Evolutionary conservation across 306 rosid genomes (phyloP).

Genomic region (Castanopsis chinensis): DNA sequence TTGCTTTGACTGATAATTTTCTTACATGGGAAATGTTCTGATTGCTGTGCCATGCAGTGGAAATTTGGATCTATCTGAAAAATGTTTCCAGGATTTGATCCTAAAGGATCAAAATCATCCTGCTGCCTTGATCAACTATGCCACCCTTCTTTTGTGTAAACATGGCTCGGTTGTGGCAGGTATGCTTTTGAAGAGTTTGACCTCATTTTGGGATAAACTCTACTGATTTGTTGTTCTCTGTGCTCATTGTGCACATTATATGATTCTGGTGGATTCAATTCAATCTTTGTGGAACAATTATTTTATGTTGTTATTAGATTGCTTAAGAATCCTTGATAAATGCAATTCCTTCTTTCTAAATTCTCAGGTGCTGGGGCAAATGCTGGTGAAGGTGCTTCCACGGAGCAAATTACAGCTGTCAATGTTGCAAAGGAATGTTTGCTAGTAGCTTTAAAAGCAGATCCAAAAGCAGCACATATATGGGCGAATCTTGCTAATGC

Average conservation of each 20-base stretch:
- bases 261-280: conserved; percentile 13
- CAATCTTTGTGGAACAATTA: conserved; percentile 5
- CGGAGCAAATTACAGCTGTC: conserved; percentile 57
- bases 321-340: conserved; percentile 22
- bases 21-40: conserved; percentile 14
- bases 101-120: conserved; percentile 96
- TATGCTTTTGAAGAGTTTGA: conserved; percentile 29
- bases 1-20: neutral
- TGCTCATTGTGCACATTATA: neutral
- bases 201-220: neutral
- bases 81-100: conserved; percentile 82
- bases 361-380: conserved; percentile 87
- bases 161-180: conserved; percentile 86
- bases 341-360: conserved; percentile 1
- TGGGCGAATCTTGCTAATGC: conserved; percentile 94
- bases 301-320: conserved; percentile 12
- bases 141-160: conserved; percentile 76
- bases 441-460: conserved; percentile 73
- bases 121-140: conserved; percentile 84
- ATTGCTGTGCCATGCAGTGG: conserved; percentile 55
- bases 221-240: neutral
- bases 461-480: conserved; percentile 85
- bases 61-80: conserved; percentile 72
- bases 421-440: conserved; percentile 88
- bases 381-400: conserved; percentile 59